Conservation (phyloP, 2,329 filamentous ascomycete species). For the Neofusicoccum parvum region DNA sequence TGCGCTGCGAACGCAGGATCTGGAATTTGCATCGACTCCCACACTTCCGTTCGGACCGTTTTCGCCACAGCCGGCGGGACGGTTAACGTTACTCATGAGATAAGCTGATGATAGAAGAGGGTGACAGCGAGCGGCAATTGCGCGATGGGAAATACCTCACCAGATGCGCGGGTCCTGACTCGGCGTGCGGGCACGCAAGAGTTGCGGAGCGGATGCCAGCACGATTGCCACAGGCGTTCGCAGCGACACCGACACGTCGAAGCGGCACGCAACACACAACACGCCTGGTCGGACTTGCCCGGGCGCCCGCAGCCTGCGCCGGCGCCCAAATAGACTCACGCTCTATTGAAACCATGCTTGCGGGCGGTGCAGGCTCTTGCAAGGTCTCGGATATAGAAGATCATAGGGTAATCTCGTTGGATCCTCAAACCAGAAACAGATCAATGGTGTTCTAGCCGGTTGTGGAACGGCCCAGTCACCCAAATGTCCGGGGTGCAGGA, state of each 20-base stretch:
- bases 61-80: constrained; percentile 20
- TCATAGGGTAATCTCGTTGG: constrained; percentile 19
- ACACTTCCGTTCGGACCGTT: constrained; percentile 19
- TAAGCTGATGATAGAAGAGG: constrained; percentile 18
- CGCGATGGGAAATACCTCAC: constrained; percentile 17
- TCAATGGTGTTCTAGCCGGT: constrained; percentile 7
- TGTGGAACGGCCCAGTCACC: constrained; percentile 7
- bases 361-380: background rate
- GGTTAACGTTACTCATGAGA: constrained; percentile 19
- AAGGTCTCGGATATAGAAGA: constrained; percentile 19
- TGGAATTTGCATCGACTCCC: constrained; percentile 21
- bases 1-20: constrained; percentile 19
- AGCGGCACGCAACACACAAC: background rate
- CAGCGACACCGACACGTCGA: background rate
- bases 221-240: background rate
- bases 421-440: constrained; percentile 20
- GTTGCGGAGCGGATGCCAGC: background rate
- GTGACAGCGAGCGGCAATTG: constrained; percentile 12
- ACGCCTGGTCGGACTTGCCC: background rate
- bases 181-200: constrained; percentile 5
- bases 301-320: background rate
- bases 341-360: constrained; percentile 8
- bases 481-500: constrained; percentile 15
- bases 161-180: constrained; percentile 14
- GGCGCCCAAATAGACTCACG: background rate